Evolutionary conservation across 108 stramenopile genomes (phyloP).

Genomic region (Cyclotella sp.): DNA sequence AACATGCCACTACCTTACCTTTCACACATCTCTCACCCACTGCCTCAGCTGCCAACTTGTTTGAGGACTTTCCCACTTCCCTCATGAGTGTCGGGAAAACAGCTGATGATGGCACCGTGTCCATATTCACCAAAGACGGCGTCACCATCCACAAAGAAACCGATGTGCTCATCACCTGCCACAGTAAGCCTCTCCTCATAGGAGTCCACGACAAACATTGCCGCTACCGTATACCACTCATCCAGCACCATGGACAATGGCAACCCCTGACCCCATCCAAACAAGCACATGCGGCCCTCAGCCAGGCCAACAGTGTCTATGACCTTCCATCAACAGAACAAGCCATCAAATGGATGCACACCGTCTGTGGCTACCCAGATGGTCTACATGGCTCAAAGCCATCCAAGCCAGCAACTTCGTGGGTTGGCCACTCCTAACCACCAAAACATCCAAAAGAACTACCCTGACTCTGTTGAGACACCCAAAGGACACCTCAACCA

Average conservation of each 20-base stretch:
- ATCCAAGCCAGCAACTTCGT: conserved; percentile 19
- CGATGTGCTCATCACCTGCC: conserved; percentile 1
- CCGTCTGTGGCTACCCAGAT: conserved; percentile 2
- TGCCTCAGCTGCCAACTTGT: background rate
- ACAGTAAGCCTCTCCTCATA: background rate
- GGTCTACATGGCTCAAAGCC: conserved; percentile 25
- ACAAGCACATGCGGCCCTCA: background rate
- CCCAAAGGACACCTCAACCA: conserved; percentile 14
- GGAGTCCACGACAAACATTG: conserved; percentile 2
- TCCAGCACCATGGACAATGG: background rate
- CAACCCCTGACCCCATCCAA: background rate
- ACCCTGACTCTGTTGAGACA: conserved; percentile 16
- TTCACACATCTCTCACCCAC: background rate
- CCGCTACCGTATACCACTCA: conserved; percentile 7
- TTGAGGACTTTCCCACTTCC: background rate
- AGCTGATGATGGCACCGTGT: conserved; percentile 3
- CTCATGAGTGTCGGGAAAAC: background rate
- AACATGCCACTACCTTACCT: background rate
- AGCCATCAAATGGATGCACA: conserved; percentile 16
- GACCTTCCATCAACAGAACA: conserved; percentile 5
- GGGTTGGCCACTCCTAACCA: conserved; percentile 18
- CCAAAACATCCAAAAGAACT: conserved; percentile 10
- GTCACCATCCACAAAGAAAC: conserved; percentile 4
- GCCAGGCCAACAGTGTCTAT: conserved; percentile 8
- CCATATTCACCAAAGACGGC: conserved; percentile 8